phyloP scores from a whole-genome alignment of 495 filamentous ascomycete genomes.

The Penicillium ucsense region DNA sequence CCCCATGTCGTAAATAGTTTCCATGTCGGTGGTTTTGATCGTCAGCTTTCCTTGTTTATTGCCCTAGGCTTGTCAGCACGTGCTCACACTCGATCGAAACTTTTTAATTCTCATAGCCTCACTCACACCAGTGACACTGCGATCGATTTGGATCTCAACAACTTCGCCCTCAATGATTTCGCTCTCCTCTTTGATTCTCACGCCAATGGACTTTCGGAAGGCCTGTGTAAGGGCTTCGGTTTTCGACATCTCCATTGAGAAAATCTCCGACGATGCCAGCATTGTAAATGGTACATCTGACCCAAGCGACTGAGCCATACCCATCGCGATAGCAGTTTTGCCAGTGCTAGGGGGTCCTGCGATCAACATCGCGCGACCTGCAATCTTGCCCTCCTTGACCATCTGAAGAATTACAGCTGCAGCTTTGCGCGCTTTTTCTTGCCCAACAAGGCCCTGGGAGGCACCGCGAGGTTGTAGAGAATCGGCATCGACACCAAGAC shows the following conservation, averaged over 20 bases:
- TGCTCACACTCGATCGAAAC: background rate
- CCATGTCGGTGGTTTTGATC: constrained; percentile 99
- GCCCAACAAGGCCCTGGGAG: constrained; percentile 96
- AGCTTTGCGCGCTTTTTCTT: constrained; percentile 92
- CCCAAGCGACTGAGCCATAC: constrained; percentile 93
- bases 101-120: background rate
- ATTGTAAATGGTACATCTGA: constrained; percentile 93
- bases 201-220: constrained; percentile 93
- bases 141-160: constrained; percentile 97
- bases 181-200: constrained; percentile 94
- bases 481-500: constrained; percentile 86
- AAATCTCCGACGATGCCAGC: constrained; percentile 91
- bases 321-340: constrained; percentile 98
- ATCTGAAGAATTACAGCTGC: constrained; percentile 94
- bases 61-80: constrained; percentile 36
- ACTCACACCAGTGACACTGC: constrained; percentile 81
- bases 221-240: constrained; percentile 96
- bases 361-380: constrained; percentile 87
- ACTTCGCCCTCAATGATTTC: constrained; percentile 99
- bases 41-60: constrained; percentile 98
- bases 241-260: constrained; percentile 98
- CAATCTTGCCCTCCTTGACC: constrained; percentile 98
- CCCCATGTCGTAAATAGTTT: constrained; percentile 98
- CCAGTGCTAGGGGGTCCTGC: constrained; percentile 95
- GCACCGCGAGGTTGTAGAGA: constrained; percentile 74